phyloP scores from a whole-genome alignment of 129 eudicot species.

The Smallanthus sonchifolius region DNA sequence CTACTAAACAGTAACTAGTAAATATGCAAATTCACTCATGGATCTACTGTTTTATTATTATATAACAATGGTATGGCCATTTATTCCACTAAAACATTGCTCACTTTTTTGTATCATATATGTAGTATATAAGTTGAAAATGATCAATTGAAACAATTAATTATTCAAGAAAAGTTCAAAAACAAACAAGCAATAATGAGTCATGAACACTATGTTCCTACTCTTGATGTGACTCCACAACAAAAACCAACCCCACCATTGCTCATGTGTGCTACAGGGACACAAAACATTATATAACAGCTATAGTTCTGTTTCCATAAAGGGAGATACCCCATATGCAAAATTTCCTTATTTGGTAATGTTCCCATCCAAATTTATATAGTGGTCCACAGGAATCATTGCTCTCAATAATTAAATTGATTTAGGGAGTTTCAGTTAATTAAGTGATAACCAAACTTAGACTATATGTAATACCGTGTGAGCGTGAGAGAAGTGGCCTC shows the following conservation, averaged over 20 bases:
- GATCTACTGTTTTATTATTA: constrained; percentile 4
- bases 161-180: neutral
- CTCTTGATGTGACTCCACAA: constrained; percentile 36
- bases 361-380: neutral
- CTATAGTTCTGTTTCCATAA: neutral
- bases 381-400: neutral
- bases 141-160: neutral
- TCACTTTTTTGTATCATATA: neutral
- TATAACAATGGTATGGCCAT: neutral
- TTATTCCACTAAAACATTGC: neutral
- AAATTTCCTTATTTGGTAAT: constrained; percentile 8
- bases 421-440: neutral
- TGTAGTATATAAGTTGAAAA: neutral
- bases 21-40: neutral
- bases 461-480: no score
- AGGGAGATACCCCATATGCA: constrained; percentile 5
- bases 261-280: constrained; percentile 9
- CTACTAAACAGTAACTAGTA: constrained; percentile 10
- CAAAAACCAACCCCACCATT: constrained; percentile 23
- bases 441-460: constrained; percentile 3
- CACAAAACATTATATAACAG: constrained; percentile 15
- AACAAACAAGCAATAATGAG: constrained; percentile 2
- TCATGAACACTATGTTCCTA: constrained; percentile 15
- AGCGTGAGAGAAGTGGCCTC: no score
- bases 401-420: neutral